Evolutionary conservation across 768 basidiomycete species (phyloP).

Genomic region (Leccinum ochraceum): DNA sequence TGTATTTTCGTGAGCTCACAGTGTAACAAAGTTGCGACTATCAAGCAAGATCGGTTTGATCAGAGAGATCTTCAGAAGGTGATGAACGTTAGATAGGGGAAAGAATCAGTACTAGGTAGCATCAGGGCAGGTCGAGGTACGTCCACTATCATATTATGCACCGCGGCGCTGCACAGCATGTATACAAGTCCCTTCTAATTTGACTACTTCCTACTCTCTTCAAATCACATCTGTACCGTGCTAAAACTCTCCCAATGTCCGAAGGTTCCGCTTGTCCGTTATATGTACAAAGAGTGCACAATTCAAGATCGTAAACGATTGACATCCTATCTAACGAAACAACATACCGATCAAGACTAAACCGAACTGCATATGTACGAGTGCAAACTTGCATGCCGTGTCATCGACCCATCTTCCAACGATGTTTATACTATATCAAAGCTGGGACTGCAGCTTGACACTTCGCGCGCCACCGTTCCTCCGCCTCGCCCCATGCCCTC

Average conservation of each 20-base stretch:
- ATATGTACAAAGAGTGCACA: neutral
- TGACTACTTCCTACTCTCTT: too few species aligned
- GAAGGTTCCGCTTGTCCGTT: too few species aligned
- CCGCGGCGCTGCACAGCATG: too few species aligned
- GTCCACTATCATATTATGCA: too few species aligned
- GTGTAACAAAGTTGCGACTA: neutral
- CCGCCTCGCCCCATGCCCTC: slow-evolving; percentile 13
- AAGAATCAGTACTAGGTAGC: too few species aligned
- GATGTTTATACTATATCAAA: neutral
- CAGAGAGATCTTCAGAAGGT: too few species aligned
- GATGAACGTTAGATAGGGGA: too few species aligned
- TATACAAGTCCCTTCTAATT: too few species aligned
- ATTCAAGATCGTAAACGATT: neutral
- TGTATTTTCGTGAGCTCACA: neutral
- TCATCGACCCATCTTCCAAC: neutral
- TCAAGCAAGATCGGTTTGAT: neutral
- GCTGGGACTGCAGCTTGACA: neutral
- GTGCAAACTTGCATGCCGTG: neutral
- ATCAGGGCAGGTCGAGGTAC: too few species aligned
- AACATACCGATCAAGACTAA: neutral
- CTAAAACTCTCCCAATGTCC: too few species aligned
- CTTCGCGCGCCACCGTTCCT: slow-evolving; percentile 11
- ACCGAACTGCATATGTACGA: neutral
- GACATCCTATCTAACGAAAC: neutral
- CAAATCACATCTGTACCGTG: too few species aligned